Conservation (phyloP, 805 yeast genomes). For the Saturnispora kantuleensis region DNA sequence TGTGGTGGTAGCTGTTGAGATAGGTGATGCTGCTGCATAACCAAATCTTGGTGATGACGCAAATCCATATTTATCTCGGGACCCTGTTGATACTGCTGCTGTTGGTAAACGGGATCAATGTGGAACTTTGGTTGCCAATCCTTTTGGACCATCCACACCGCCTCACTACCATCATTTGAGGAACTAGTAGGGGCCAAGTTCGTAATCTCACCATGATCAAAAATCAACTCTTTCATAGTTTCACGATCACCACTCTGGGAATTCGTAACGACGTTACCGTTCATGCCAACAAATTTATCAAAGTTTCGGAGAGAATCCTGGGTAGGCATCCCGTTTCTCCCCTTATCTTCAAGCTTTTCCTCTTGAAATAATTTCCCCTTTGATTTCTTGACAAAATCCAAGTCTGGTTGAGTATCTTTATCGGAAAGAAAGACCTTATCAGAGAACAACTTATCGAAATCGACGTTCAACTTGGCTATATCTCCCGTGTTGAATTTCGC, state of each 20-base stretch:
- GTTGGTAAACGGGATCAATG: background rate
- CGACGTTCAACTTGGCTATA: slow-evolving; percentile 12
- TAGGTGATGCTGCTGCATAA: too few species aligned
- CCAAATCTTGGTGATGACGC: too few species aligned
- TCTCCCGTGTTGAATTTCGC: slow-evolving; percentile 1
- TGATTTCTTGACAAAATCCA: background rate
- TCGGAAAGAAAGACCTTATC: slow-evolving; percentile 19
- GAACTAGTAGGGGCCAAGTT: background rate
- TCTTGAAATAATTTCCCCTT: background rate
- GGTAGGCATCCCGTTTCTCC: background rate
- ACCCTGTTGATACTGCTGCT: background rate
- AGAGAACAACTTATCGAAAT: slow-evolving; percentile 19
- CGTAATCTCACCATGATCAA: slow-evolving; percentile 1
- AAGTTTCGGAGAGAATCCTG: too few species aligned
- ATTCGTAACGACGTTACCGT: too few species aligned
- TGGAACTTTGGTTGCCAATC: slow-evolving; percentile 14
- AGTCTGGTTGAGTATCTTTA: slow-evolving; percentile 12
- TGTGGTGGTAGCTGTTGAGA: too few species aligned
- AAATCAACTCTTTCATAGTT: background rate
- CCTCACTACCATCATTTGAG: background rate
- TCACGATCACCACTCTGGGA: background rate
- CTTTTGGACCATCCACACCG: slow-evolving; percentile 11
- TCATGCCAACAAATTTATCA: too few species aligned
- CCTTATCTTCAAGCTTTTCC: background rate
- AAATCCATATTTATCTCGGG: too few species aligned